These are phyloP conservation scores for Wickerhamiella alocasiicola DNA, from an alignment of 805 yeast genomes.

Conservation along the genomic window DNA sequence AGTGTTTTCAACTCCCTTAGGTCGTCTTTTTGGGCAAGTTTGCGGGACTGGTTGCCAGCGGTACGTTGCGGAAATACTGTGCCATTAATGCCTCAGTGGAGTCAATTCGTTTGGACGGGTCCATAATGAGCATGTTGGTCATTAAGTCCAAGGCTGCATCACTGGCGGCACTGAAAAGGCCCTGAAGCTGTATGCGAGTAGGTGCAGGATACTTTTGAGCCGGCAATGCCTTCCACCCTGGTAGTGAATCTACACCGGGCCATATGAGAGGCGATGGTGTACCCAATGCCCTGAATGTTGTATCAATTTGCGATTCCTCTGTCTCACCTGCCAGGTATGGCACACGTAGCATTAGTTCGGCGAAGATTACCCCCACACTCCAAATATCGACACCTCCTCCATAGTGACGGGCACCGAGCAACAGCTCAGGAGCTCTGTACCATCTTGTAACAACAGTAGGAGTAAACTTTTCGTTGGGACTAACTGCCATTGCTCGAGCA, in stretches of 20 bases:
- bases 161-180: slow-evolving; percentile 81
- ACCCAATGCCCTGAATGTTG: slow-evolving; percentile 91
- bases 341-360: slow-evolving; percentile 86
- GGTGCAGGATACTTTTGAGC: slow-evolving; percentile 65
- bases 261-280: slow-evolving; percentile 87
- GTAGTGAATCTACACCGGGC: slow-evolving; percentile 78
- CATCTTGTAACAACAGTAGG: slow-evolving; percentile 95
- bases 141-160: slow-evolving; percentile 69
- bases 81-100: slow-evolving; percentile 52
- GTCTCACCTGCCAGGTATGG: slow-evolving; percentile 92
- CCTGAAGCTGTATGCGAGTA: slow-evolving; percentile 62
- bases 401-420: slow-evolving; percentile 81
- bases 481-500: slow-evolving; percentile 67
- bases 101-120: slow-evolving; percentile 62
- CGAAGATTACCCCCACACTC: slow-evolving; percentile 95
- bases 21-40: slow-evolving; percentile 40
- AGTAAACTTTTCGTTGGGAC: slow-evolving; percentile 54
- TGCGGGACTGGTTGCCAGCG: slow-evolving; percentile 57
- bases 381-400: slow-evolving; percentile 85
- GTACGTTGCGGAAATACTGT: slow-evolving; percentile 58
- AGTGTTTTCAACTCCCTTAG: background rate
- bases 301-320: slow-evolving; percentile 78
- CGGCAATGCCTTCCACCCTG: slow-evolving; percentile 39
- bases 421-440: slow-evolving; percentile 93
- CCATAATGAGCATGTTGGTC: slow-evolving; percentile 58